These are phyloP conservation scores for Leptographium wingfieldii DNA, from an alignment of 2,329 filamentous ascomycete genomes.

Conservation along the genomic window DNA sequence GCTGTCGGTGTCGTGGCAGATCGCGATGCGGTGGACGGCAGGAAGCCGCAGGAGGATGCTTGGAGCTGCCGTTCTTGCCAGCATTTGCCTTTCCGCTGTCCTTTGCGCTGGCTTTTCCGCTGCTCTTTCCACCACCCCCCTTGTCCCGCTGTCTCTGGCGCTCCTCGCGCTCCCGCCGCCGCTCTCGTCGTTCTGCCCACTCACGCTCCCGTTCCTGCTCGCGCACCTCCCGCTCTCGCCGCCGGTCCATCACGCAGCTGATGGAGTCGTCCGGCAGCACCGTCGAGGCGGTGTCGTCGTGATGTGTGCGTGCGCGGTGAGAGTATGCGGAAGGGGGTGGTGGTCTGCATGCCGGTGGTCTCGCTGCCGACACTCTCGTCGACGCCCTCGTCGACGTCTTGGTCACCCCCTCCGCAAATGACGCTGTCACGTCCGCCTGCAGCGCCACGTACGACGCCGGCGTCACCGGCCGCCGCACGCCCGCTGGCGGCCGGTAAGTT, in stretches of 20 bases:
- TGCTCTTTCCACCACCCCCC: background rate
- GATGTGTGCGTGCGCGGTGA: background rate
- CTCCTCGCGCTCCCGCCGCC: background rate
- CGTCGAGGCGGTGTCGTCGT: background rate
- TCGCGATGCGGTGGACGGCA: background rate
- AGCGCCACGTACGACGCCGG: constrained; percentile 5
- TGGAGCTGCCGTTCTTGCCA: background rate
- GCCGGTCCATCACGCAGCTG: constrained; percentile 3
- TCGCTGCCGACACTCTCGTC: background rate
- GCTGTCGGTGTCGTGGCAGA: background rate
- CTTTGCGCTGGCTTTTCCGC: background rate
- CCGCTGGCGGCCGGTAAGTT: background rate
- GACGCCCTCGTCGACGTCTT: background rate
- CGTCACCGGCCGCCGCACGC: background rate
- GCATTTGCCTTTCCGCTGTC: background rate
- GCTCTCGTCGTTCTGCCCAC: background rate
- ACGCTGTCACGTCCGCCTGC: background rate
- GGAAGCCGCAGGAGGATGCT: background rate
- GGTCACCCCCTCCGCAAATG: background rate
- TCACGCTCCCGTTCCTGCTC: background rate
- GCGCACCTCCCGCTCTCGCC: background rate
- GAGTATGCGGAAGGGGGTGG: background rate
- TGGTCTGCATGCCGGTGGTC: background rate
- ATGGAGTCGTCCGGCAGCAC: constrained; percentile 12
- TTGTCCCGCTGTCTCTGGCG: background rate